Evolutionary conservation across 139 green algal genomes (phyloP), one percentile per base, ranked within the genome.

Genomic region (Tetradesmus lagerheimii): DNA sequence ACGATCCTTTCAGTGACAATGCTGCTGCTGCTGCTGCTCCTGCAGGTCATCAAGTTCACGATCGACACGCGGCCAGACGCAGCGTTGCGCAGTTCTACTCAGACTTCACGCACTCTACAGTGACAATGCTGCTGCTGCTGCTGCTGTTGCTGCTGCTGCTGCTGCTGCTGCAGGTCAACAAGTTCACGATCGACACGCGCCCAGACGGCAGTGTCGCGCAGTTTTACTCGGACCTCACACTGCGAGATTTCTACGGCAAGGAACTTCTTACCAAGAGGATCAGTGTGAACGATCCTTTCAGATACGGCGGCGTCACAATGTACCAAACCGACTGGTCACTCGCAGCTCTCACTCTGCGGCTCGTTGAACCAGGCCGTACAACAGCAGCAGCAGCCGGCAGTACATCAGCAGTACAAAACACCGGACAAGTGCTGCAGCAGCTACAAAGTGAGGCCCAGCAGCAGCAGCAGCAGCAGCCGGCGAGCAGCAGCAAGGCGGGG

Each of bases 281-380:
- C 83, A 96, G 87, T 29, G 98, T 99, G 4, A 99, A 99, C 91
- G 92, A 98, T 77, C 98, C 98, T 27, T 96, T 99, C 82, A 93
- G 98, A 0, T 91, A 84, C 5, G 31, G 31, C 1, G 97, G 97
- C 16, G 88, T 98, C 76, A 99, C 96, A 1, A 95, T 98, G 90
- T 98, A 98, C 89, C 96, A 99, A 95, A 99, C 97, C 8, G 97
- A 99, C 94, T 99, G 97, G 97, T 94, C 92, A 18, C 95, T 99
- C 31, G 92, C 96, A 29, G 95, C 95, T 1, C 64, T 99, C 34
- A 94, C 87, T 11, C n/a, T 99, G 41, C 89, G 88, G 41, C 94
- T 97, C 14, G 62, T 92, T 23, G 47, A 81, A 16, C 57, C 75
- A 5, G 74, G 38, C n/a, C 20, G 79, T 27, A 64, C 34, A 16